Conservation (phyloP, 1,284 basidiomycete genomes). For the Trichosporon sp. region DNA sequence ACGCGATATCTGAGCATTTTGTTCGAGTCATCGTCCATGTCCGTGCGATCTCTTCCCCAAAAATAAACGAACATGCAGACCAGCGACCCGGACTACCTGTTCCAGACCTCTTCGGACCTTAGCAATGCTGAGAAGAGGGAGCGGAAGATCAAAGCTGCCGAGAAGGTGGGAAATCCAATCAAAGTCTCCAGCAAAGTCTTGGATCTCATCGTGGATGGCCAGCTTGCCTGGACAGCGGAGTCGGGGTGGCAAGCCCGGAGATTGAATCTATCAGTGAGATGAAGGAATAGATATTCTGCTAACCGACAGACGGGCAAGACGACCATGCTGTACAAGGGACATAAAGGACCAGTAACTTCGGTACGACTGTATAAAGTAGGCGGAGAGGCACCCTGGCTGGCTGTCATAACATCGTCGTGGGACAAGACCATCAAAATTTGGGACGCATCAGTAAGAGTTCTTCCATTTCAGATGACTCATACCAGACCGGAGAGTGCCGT, state of each 20-base stretch:
- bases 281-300: no score
- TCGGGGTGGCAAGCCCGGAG: conserved; percentile 68
- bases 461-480: background rate
- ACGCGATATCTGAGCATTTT: no score
- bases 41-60: background rate
- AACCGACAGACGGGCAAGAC: conserved; percentile 66
- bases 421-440: conserved; percentile 83
- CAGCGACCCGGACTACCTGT: conserved; percentile 52
- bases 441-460: conserved; percentile 60
- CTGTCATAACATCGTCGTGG: conserved; percentile 80
- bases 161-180: conserved; percentile 69
- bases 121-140: conserved; percentile 60
- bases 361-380: conserved; percentile 57
- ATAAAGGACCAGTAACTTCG: conserved; percentile 78
- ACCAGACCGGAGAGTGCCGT: conserved; percentile 61
- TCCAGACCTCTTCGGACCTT: conserved; percentile 70
- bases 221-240: conserved; percentile 75
- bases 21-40: no score
- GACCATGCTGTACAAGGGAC: conserved; percentile 67
- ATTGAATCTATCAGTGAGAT: conserved; percentile 64
- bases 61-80: conserved; percentile 52
- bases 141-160: conserved; percentile 65
- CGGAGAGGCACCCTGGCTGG: conserved; percentile 14
- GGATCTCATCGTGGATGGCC: conserved; percentile 59
- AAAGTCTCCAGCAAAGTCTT: conserved; percentile 68